Evolutionary conservation across 2,329 filamentous ascomycete species (phyloP).

Genomic region (Neospermospora avenae): DNA sequence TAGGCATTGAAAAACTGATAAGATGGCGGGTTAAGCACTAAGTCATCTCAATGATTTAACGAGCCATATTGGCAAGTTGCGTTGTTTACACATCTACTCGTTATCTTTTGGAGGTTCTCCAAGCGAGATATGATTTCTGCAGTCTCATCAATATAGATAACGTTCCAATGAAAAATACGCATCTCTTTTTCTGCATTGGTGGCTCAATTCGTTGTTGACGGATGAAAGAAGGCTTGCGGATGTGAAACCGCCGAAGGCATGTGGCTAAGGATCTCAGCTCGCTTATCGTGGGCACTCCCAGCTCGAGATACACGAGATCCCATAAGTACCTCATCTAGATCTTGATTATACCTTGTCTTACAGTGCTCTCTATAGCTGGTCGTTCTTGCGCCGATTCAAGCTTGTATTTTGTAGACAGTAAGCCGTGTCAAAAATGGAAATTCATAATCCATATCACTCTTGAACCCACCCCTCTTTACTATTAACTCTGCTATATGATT

Average conservation of each 20-base stretch:
- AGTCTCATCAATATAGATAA: background rate
- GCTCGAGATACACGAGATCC: background rate
- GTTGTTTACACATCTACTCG: background rate
- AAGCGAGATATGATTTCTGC: background rate
- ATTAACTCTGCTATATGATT: background rate
- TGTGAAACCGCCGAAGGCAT: background rate
- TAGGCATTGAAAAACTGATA: background rate
- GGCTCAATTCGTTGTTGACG: background rate
- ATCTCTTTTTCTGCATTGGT: background rate
- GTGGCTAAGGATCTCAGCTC: background rate
- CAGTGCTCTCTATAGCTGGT: background rate
- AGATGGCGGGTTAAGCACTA: background rate
- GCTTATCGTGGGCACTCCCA: background rate
- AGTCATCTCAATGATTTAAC: background rate
- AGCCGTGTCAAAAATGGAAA: background rate
- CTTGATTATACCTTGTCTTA: background rate
- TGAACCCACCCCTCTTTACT: background rate
- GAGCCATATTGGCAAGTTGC: background rate
- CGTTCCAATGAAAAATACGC: background rate
- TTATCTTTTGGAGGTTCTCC: background rate
- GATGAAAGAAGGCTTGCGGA: background rate
- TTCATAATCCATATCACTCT: background rate
- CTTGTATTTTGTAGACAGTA: background rate
- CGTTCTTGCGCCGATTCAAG: background rate
- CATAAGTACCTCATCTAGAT: background rate